Percentiles rank a stretch among this genome's conserved stretches.
phyloP scores from a whole-genome alignment of 1,284 basidiomycete genomes.

The Malassezia obtusa region DNA sequence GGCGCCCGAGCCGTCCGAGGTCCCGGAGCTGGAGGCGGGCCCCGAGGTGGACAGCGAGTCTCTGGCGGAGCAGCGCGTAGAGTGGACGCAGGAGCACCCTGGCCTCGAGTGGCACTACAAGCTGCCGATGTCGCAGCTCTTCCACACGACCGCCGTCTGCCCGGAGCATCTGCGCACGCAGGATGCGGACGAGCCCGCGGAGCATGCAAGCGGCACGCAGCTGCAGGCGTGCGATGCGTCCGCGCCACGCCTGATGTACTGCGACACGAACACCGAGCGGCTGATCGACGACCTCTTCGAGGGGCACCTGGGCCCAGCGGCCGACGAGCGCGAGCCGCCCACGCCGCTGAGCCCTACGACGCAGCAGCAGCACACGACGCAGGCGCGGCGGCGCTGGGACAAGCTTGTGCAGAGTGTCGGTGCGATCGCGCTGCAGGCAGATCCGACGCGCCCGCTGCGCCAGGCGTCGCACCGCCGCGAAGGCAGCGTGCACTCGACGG shows the following conservation, averaged over 20 bases:
- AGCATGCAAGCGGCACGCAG: background rate
- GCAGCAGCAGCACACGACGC: background rate
- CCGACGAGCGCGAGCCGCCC: background rate
- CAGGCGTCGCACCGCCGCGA: background rate
- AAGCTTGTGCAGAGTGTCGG: background rate
- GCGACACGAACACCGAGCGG: conserved; percentile 2
- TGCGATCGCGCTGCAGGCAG: background rate
- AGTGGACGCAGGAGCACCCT: background rate
- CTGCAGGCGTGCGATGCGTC: background rate
- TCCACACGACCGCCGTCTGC: background rate
- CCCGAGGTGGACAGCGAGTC: background rate
- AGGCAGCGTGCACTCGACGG: background rate
- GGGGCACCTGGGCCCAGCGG: background rate
- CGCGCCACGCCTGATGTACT: conserved; percentile 5
- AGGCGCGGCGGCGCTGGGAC: conserved; percentile 7
- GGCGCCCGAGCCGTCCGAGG: background rate
- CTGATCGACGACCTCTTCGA: conserved; percentile 15
- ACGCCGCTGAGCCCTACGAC: background rate
- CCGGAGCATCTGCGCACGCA: conserved; percentile 4
- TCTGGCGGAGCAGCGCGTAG: background rate
- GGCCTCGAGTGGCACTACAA: conserved; percentile 17
- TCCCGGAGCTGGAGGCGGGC: background rate
- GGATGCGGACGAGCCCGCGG: background rate
- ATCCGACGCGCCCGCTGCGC: background rate
- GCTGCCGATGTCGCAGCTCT: conserved; percentile 9